phyloP scores from a whole-genome alignment of 805 yeast species.

The Grigorovia humatica region DNA sequence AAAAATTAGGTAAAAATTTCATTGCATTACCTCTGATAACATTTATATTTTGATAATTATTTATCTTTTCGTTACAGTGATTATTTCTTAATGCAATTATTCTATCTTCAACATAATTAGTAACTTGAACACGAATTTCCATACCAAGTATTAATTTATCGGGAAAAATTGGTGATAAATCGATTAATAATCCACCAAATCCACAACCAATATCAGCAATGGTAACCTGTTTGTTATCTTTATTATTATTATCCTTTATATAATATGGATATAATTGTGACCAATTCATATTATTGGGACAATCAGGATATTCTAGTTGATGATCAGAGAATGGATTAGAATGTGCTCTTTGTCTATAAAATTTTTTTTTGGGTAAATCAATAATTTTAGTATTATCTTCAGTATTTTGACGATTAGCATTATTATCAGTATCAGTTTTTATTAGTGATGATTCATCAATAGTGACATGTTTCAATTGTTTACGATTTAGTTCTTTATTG shows the following conservation, averaged over 20 bases:
- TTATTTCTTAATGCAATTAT: conserved; percentile 71
- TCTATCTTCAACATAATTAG: conserved; percentile 92
- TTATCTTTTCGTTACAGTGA: conserved; percentile 22
- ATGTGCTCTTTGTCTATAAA: conserved; percentile 93
- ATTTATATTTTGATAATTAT: conserved; percentile 64
- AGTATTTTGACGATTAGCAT: background rate
- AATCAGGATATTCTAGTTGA: conserved; percentile 72
- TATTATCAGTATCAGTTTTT: background rate
- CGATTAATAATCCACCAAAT: conserved; percentile 81
- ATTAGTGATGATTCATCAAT: conserved; percentile 29
- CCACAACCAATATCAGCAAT: conserved; percentile 98
- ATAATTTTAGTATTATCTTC: conserved; percentile 10
- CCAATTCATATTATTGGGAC: conserved; percentile 89
- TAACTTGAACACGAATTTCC: conserved; percentile 97
- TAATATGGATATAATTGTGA: conserved; percentile 56
- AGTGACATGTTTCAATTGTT: conserved; percentile 37
- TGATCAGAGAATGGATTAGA: conserved; percentile 97
- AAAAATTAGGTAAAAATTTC: conserved; percentile 94
- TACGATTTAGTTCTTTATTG: conserved; percentile 41
- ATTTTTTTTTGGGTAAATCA: conserved; percentile 73
- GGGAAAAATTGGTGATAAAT: conserved; percentile 69
- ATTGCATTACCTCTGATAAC: conserved; percentile 93
- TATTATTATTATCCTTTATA: conserved; percentile 32
- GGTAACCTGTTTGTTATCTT: conserved; percentile 49
- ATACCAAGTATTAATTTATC: conserved; percentile 74